A percentile compares a stretch with the other conserved stretches of the same genome.
phyloP scores from a whole-genome alignment of 176 grass and related monocot genomes.

The Ensete ventricosum region DNA sequence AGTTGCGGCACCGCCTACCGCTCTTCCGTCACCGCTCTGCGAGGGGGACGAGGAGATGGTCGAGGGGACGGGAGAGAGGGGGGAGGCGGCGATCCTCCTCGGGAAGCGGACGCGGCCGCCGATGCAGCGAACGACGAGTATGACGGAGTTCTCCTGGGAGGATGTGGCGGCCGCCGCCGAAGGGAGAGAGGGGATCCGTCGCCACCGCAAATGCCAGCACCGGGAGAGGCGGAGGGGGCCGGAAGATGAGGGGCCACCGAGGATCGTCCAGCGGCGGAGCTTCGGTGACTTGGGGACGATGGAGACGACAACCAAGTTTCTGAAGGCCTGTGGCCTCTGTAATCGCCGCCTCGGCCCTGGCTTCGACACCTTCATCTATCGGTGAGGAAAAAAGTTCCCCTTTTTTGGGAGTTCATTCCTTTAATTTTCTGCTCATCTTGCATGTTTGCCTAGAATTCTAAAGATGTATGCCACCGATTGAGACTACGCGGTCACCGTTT shows the following conservation, averaged over 20 bases:
- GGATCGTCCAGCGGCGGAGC: neutral
- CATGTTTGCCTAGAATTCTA: too few species aligned
- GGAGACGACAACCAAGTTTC: neutral
- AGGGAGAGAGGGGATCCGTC: neutral
- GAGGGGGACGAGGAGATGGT: neutral
- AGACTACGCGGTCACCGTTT: too few species aligned
- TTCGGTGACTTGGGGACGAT: neutral
- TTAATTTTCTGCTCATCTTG: too few species aligned
- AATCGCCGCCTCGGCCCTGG: neutral
- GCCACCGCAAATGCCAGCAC: neutral
- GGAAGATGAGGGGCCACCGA: neutral
- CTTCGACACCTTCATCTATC: slow-evolving; percentile 1
- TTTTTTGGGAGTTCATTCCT: neutral
- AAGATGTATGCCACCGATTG: too few species aligned
- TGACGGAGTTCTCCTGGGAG: neutral
- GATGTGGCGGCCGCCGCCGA: neutral
- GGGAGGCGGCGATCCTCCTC: neutral
- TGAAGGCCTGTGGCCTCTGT: neutral
- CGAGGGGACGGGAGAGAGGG: neutral
- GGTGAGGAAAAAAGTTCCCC: neutral
- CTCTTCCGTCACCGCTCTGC: too few species aligned
- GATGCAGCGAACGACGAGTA: neutral
- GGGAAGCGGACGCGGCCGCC: neutral
- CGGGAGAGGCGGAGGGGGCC: neutral
- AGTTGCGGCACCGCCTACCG: too few species aligned